Evolutionary conservation across 345 rosid genomes (phyloP).

Genomic region (Carallia pectinifolia): DNA sequence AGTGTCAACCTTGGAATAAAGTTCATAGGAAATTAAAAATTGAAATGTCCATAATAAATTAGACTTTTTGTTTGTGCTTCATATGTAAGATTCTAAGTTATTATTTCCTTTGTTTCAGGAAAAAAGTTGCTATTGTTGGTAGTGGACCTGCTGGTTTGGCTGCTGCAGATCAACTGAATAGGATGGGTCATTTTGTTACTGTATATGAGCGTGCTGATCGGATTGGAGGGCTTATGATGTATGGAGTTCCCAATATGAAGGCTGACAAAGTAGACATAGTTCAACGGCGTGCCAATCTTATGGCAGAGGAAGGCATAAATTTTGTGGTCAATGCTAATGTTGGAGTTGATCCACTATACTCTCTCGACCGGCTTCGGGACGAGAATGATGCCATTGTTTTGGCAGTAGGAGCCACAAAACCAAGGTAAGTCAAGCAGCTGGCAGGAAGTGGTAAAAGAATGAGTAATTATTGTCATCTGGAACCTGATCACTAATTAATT

Average conservation of each 20-base stretch:
- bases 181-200: slow-evolving; percentile 90
- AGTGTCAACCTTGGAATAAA: too few species aligned
- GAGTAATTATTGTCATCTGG: too few species aligned
- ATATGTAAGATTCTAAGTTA: neutral
- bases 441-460: neutral
- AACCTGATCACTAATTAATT: too few species aligned
- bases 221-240: slow-evolving; percentile 99
- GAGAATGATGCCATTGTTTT: slow-evolving; percentile 82
- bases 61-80: neutral
- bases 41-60: neutral
- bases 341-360: slow-evolving; percentile 73
- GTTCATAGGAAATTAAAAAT: too few species aligned
- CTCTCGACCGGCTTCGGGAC: slow-evolving; percentile 67
- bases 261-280: slow-evolving; percentile 86
- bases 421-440: slow-evolving; percentile 48
- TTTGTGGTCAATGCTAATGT: slow-evolving; percentile 90
- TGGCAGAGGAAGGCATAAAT: slow-evolving; percentile 82
- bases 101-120: slow-evolving; percentile 48
- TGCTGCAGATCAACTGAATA: slow-evolving; percentile 96
- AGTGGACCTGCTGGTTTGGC: slow-evolving; percentile 99
- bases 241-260: slow-evolving; percentile 99
- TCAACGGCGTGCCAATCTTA: slow-evolving; percentile 89
- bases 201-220: slow-evolving; percentile 97
- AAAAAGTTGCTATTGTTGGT: slow-evolving; percentile 77
- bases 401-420: slow-evolving; percentile 96